Base-by-base conservation (phyloP, 805 yeast genomes). In the Kodamaea fukazawae region DNA sequence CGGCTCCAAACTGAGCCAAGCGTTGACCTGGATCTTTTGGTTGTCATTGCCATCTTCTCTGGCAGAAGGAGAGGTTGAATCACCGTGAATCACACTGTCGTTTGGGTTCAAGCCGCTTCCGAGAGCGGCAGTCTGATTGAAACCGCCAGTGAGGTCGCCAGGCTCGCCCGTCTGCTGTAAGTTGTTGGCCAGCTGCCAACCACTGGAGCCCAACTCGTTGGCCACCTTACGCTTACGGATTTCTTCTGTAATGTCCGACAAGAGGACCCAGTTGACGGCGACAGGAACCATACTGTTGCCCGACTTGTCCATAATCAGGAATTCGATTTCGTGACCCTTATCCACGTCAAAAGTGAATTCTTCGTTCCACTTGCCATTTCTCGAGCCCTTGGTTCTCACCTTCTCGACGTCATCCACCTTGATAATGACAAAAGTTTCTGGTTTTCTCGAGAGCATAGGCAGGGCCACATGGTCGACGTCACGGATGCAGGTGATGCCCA, bases 1-100 rank as follows among this genome's bases (percentile, higher is more conserved):
- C 7, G 99, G 98, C 61, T 91, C 99, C 45, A 93, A 69, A 41
- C 84, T 81, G 55, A 87, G 85, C 98, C 98, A 93, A 4, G 86
- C 75, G 39, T 81, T 84, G 10, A 86, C 73, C 33, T 71, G 73
- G 17, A 80, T 46, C 36, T 61, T 51, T 23, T 51, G 47, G 14
- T 45, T 51, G n/a, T 20, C 23, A 20, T 44, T 44, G 3, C 38
- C 36, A 4, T 28, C 40, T 14, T 23, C 31, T 5, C 5, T n/a
- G 4, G 34, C 11, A 6, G 34, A 22, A 7, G 13, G 34, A 26
- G n/a, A 11, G 11, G n/a, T 4, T 6, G 17, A 10, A 12, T 32
- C 34, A 7, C 34, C 34, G 16, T 14, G 9, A 16, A 20, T 9
- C 29, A 27, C n/a, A 23, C 29, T 4, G 36, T 27, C 33, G 32